Percentiles rank a stretch among this genome's conserved stretches.
Conservation (phyloP, 306 rosid genomes). For the Quercus alba region DNA sequence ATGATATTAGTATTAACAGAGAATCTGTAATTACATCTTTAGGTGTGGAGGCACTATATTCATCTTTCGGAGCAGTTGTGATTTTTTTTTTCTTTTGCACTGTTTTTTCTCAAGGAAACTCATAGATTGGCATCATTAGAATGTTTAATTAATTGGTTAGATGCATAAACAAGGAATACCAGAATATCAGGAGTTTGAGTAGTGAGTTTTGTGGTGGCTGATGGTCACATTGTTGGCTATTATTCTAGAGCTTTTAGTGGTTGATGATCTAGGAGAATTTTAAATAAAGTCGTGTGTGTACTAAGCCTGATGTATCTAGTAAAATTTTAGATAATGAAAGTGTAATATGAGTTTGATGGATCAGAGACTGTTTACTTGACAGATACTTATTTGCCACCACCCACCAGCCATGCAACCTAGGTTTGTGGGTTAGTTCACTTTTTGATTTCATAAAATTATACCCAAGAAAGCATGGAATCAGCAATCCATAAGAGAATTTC, state of each 20-base stretch:
- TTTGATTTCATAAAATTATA: not conserved
- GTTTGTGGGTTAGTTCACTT: constrained; percentile 1
- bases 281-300: not conserved
- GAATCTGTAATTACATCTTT: not conserved
- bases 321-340: not conserved
- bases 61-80: not conserved
- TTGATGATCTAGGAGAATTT: not conserved
- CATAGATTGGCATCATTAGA: not conserved
- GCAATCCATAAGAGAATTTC: not conserved
- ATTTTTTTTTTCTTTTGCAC: not conserved
- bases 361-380: not conserved
- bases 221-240: not conserved
- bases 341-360: not conserved
- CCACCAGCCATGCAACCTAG: not conserved
- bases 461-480: not conserved
- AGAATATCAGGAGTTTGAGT: not conserved
- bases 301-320: not conserved
- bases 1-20: not conserved
- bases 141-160: not conserved
- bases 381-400: constrained; percentile 3
- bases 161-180: not conserved
- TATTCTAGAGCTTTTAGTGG: not conserved
- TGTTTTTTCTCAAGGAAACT: not conserved
- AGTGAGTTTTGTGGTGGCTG: not conserved
- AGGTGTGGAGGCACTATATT: not conserved